Evolutionary conservation across 140 eudicot species (phyloP).

Genomic region (Anethum foeniculum): DNA sequence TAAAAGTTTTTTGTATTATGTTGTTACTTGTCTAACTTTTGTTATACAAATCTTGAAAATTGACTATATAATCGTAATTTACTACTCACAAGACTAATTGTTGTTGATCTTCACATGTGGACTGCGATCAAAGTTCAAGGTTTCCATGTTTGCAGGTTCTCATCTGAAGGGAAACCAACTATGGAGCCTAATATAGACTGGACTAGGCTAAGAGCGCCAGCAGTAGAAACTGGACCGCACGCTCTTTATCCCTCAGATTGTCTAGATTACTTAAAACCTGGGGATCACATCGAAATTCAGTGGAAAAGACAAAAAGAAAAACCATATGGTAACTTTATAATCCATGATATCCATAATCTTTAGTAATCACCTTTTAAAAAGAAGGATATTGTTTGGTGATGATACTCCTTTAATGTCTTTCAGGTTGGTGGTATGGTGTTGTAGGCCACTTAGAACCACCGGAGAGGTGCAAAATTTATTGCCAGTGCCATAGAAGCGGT

Average conservation of each 20-base stretch:
- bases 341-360: not conserved
- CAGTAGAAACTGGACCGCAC: constrained; percentile 47
- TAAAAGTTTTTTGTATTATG: not conserved
- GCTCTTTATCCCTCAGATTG: constrained; percentile 63
- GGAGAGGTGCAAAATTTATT: constrained; percentile 48
- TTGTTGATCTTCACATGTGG: not conserved
- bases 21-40: not conserved
- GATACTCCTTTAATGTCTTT: constrained; percentile 9
- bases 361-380: too few species aligned
- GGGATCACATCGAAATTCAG: constrained; percentile 82
- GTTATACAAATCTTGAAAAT: not conserved
- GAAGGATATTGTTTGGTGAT: not conserved
- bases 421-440: constrained; percentile 99
- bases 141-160: constrained; percentile 34
- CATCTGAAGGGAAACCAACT: constrained; percentile 51
- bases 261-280: constrained; percentile 61
- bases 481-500: constrained; percentile 80
- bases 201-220: constrained; percentile 72
- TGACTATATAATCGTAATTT: not conserved
- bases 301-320: constrained; percentile 76
- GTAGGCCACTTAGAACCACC: constrained; percentile 86
- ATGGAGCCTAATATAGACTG: constrained; percentile 68
- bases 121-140: not conserved
- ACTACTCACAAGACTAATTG: not conserved
- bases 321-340: constrained; percentile 59